Conservation (phyloP, 202 grass and related monocot species). For the Musa balbisiana region DNA sequence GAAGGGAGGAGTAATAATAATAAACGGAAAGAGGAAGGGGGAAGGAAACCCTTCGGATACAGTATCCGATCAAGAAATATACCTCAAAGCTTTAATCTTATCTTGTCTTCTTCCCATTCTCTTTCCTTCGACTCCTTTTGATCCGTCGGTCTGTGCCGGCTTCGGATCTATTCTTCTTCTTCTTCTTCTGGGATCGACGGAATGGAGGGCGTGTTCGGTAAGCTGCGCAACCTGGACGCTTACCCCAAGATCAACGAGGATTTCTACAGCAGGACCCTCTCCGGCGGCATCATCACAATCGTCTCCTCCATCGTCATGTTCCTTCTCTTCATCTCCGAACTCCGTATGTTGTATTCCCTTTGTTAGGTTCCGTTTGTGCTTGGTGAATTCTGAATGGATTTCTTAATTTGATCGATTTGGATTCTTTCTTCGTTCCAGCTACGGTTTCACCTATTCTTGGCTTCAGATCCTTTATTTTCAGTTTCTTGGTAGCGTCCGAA, state of each 20-base stretch:
- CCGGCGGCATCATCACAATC: constrained; percentile 9
- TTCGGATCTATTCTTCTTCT: background rate
- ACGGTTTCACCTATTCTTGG: background rate
- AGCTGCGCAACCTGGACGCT: constrained; percentile 3
- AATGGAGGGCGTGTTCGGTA: background rate
- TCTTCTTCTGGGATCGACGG: background rate
- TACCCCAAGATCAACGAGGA: constrained; percentile 16
- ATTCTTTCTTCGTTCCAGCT: background rate
- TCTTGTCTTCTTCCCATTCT: too few species aligned
- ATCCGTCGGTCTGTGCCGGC: too few species aligned
- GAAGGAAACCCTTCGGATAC: too few species aligned
- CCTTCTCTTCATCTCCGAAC: constrained; percentile 11
- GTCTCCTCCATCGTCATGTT: constrained; percentile 7
- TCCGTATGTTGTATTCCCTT: background rate
- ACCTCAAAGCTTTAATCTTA: too few species aligned
- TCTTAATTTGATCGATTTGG: background rate
- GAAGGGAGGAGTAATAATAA: too few species aligned
- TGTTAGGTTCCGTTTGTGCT: background rate
- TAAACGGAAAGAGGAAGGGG: too few species aligned
- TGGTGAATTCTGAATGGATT: too few species aligned
- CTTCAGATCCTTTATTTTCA: background rate
- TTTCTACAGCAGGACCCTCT: constrained; percentile 9
- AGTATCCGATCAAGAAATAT: too few species aligned
- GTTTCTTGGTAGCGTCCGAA: background rate
- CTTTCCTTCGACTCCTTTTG: too few species aligned